Conservation (phyloP, 768 basidiomycete species). For the Boletus sp. region DNA sequence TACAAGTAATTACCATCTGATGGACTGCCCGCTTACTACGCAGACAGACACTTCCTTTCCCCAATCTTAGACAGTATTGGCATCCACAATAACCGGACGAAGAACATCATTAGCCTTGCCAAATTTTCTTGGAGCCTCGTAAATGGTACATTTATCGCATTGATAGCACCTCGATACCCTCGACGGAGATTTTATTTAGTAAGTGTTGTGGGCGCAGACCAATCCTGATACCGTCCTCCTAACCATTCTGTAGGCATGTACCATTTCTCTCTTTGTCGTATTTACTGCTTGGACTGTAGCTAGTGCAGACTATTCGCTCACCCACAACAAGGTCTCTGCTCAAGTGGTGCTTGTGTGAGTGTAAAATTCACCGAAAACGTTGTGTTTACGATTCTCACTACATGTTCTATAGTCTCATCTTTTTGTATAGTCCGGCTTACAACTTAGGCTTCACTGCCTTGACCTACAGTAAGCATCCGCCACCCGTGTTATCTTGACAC, state of each 20-base stretch:
- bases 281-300: conserved; percentile 19
- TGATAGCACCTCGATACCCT: conserved; percentile 14
- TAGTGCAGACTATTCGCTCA: conserved; percentile 20
- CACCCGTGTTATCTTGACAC: no score
- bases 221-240: background rate
- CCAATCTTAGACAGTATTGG: no score
- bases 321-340: conserved; percentile 2
- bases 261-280: conserved; percentile 14
- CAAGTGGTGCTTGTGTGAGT: conserved; percentile 12
- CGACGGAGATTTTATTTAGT: conserved; percentile 18
- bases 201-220: background rate
- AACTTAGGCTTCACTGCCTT: conserved; percentile 6
- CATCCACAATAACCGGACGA: conserved; percentile 4
- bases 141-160: background rate
- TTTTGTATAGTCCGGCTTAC: background rate
- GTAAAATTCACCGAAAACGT: background rate
- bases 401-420: no score
- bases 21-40: no score
- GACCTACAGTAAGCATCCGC: background rate
- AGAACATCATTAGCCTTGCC: conserved; percentile 15
- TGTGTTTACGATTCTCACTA: background rate
- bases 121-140: conserved; percentile 12
- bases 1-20: no score
- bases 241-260: conserved; percentile 4
- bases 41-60: no score